A percentile compares a stretch with the other conserved stretches of the same genome.
Conservation (phyloP, 345 rosid genomes). For the Pugionium dolabratum region DNA sequence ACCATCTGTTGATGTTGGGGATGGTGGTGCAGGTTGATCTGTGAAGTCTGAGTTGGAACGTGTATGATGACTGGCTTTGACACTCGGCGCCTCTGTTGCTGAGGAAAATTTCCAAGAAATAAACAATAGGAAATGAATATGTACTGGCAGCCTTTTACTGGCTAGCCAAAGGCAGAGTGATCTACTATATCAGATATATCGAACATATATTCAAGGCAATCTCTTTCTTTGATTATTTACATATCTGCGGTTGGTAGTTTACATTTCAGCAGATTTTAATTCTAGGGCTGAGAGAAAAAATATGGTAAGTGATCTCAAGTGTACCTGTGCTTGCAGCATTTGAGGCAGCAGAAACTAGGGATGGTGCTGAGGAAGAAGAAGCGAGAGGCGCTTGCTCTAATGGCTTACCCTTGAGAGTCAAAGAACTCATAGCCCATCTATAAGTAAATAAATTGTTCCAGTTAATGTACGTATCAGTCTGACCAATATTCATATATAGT, state of each 20-base stretch:
- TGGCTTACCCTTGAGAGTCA: constrained; percentile 90
- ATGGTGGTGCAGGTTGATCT: constrained; percentile 69
- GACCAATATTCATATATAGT: neutral
- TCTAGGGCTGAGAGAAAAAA: neutral
- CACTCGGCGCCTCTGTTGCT: constrained; percentile 60
- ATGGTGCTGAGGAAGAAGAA: constrained; percentile 52
- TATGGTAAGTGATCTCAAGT: constrained; percentile 17
- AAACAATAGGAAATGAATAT: neutral
- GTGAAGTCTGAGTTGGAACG: constrained; percentile 71
- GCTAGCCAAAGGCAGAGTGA: constrained; percentile 4
- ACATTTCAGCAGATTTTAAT: constrained; percentile 3
- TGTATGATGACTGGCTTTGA: constrained; percentile 49
- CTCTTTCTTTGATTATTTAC: constrained; percentile 12
- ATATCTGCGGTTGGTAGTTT: neutral
- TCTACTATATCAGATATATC: neutral
- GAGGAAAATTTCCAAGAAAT: constrained; percentile 17
- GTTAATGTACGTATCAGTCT: neutral
- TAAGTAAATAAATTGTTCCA: constrained; percentile 21
- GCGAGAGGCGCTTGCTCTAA: constrained; percentile 77
- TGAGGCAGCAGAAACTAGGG: constrained; percentile 54
- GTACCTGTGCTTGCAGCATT: constrained; percentile 69
- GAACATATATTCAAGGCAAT: neutral
- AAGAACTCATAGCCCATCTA: constrained; percentile 99
- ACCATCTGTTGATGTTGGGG: constrained; percentile 96
- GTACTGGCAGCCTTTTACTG: neutral